phyloP scores from a whole-genome alignment of 2,329 filamentous ascomycete species.

The Trichoderma sp. region DNA sequence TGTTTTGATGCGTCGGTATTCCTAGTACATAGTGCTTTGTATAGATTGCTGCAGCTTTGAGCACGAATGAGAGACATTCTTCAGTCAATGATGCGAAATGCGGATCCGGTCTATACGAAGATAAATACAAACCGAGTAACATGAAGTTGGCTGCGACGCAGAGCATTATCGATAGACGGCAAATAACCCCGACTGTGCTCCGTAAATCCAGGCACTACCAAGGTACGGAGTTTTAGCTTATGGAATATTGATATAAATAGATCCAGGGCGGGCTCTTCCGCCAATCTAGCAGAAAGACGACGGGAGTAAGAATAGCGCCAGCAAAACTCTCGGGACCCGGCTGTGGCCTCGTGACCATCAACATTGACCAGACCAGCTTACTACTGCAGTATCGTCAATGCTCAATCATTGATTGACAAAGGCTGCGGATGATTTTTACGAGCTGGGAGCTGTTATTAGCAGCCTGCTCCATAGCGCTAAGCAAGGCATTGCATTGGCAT shows the following conservation, averaged over 20 bases:
- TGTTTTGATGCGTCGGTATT: neutral
- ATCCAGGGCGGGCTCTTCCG: neutral
- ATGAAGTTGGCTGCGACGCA: neutral
- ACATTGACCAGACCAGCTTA: neutral
- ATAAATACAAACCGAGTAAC: neutral
- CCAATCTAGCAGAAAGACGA: neutral
- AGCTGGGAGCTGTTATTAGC: neutral
- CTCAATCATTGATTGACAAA: neutral
- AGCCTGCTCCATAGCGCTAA: neutral
- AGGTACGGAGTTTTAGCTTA: neutral
- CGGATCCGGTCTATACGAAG: neutral
- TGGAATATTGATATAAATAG: slow-evolving; percentile 6
- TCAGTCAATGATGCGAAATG: neutral
- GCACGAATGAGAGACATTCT: neutral
- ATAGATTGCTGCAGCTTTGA: neutral
- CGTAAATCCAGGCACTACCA: neutral
- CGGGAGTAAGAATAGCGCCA: neutral
- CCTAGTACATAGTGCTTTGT: neutral
- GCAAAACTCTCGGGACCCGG: neutral
- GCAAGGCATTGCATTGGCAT: neutral
- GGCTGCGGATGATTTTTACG: neutral
- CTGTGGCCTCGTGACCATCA: slow-evolving; percentile 10
- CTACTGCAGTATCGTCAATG: neutral
- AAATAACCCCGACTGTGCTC: neutral
- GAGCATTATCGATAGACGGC: neutral